These are phyloP conservation scores for Halophytophthora polymorphica DNA, from an alignment of 352 stramenopile genomes.

Conservation along the genomic window DNA sequence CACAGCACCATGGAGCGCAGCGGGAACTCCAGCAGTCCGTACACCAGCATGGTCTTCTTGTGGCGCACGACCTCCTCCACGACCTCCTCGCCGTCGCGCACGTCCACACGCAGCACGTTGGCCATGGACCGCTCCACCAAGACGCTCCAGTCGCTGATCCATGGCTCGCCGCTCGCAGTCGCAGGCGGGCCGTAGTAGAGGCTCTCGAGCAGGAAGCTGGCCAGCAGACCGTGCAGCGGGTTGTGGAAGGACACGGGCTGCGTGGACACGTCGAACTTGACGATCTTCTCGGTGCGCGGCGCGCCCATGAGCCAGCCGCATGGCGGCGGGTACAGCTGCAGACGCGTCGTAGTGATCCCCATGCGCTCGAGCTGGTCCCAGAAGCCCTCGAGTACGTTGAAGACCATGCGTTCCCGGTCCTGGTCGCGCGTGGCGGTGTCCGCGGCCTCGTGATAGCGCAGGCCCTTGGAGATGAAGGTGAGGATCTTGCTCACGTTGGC, in stretches of 20 bases:
- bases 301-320: constrained; percentile 61
- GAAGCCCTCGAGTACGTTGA: constrained; percentile 69
- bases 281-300: constrained; percentile 38
- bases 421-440: constrained; percentile 22
- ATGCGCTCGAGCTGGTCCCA: constrained; percentile 65
- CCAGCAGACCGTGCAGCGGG: constrained; percentile 83
- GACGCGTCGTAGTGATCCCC: constrained; percentile 33
- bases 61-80: constrained; percentile 26
- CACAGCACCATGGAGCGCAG: constrained; percentile 72
- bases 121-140: constrained; percentile 52
- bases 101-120: constrained; percentile 23
- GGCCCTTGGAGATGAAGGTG: constrained; percentile 54
- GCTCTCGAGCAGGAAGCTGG: constrained; percentile 76
- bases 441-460: constrained; percentile 52
- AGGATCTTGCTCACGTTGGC: constrained; percentile 64
- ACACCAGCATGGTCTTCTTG: constrained; percentile 62
- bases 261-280: constrained; percentile 73
- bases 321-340: constrained; percentile 57
- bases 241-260: constrained; percentile 89
- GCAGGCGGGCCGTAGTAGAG: constrained; percentile 49
- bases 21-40: constrained; percentile 75
- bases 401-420: constrained; percentile 57
- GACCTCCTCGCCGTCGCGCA: constrained; percentile 16
- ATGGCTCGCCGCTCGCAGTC: constrained; percentile 21
- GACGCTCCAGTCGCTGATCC: constrained; percentile 46